Base-by-base conservation (phyloP, 164 flowering plant genomes). In the Platanus orientalis region DNA sequence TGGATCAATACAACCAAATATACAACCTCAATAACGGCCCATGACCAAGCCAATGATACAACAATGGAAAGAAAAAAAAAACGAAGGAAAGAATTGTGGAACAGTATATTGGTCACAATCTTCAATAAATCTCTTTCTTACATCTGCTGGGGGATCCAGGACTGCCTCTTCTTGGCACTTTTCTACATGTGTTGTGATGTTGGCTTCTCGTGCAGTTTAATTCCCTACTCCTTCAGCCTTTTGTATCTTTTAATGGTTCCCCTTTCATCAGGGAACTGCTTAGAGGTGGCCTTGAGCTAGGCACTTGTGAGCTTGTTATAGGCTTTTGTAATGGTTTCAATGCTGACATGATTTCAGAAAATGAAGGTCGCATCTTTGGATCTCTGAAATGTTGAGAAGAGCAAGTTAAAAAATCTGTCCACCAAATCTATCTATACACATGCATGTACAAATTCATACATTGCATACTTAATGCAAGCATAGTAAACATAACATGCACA, bases 251-350 rank as follows among this genome's bases (percentile, higher is more conserved):
- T 40, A 76, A 59, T 23, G 70, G 53, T 53, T 67, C 76, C 26
- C 44, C 75, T 58, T 55, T 80, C 65, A 59, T 67, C 21, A 48
- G 74, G 36, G 58, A 28, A 39, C 68, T 67, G 73, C 75, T 66
- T 42, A n/a, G 45, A 34, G 72, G 48, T 27, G 62, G 47, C 65
- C 65, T 67, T 24, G 81, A 80, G 76, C 85, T 81, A 6, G 79
- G 82, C 58, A 73, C 79, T 60, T 79, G 88, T 11, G 84, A 48
- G 59, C 72, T 75, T 24, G 81, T 75, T 28, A 84, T 65, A 12
- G 94, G 89, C 80, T 85, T 90, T 69, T 90, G 96, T 48, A 90
- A 74, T 42, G 94, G 98, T 76, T 81, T 93, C 69, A 93, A 58
- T 14, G 89, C 80, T 68, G 88, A 83, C 92, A 93, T 85, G 62